Evolutionary conservation across 495 filamentous ascomycete genomes (phyloP).

Genomic region (Lepidopterella palustris): DNA sequence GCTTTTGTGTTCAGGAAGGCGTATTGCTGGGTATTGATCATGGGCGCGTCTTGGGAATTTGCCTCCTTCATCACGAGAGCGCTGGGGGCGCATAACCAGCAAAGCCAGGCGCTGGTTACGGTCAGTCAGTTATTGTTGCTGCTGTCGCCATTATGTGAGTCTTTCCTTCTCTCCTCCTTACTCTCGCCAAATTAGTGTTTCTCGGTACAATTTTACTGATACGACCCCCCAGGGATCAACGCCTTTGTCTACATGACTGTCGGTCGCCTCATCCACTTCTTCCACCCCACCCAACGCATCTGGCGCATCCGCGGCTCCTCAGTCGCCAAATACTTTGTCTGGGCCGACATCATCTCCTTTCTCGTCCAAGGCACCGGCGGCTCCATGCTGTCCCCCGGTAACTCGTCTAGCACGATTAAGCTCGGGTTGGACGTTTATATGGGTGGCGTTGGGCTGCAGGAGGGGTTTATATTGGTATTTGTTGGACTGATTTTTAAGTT

Average conservation of each 20-base stretch:
- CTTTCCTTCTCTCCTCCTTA: neutral
- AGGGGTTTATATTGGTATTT: slow-evolving; percentile 52
- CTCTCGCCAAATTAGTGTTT: no score
- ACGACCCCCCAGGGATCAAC: slow-evolving; percentile 43
- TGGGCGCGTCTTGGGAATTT: slow-evolving; percentile 40
- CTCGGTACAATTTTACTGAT: no score
- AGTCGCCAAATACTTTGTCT: slow-evolving; percentile 52
- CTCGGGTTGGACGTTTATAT: slow-evolving; percentile 52
- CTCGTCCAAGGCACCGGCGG: slow-evolving; percentile 52
- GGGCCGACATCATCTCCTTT: slow-evolving; percentile 54
- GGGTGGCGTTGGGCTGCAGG: slow-evolving; percentile 53
- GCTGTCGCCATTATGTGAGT: slow-evolving; percentile 42
- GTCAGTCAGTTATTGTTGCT: slow-evolving; percentile 38
- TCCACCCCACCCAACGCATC: slow-evolving; percentile 42
- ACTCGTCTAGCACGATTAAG: slow-evolving; percentile 17
- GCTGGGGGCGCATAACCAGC: slow-evolving; percentile 36
- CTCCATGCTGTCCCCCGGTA: slow-evolving; percentile 33
- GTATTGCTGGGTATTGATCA: slow-evolving; percentile 49
- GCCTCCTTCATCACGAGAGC: slow-evolving; percentile 38
- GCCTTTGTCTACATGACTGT: slow-evolving; percentile 64
- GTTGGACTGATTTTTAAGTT: slow-evolving; percentile 42
- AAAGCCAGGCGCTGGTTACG: slow-evolving; percentile 26
- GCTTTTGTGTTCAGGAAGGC: slow-evolving; percentile 15
- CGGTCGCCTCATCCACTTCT: slow-evolving; percentile 55
- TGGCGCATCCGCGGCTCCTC: slow-evolving; percentile 43